Evolutionary conservation across 2,329 filamentous ascomycete species (phyloP).

Genomic region (Fusarium nurragi): DNA sequence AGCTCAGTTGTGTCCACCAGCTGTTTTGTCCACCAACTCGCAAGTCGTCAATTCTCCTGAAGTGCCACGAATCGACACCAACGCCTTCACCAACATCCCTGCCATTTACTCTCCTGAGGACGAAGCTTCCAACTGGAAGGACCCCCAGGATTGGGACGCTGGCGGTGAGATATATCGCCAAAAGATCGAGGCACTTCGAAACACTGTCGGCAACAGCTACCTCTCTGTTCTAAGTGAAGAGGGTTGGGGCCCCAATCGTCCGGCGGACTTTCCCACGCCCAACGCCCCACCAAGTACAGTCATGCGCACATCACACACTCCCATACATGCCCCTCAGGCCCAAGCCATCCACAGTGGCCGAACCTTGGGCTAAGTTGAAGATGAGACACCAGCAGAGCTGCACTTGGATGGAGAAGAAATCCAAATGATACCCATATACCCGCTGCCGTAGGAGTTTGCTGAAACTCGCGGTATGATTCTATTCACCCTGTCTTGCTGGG

Average conservation of each 20-base stretch:
- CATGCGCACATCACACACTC: slow-evolving; percentile 46
- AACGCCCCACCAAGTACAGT: slow-evolving; percentile 42
- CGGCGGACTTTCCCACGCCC: slow-evolving; percentile 38
- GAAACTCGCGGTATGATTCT: slow-evolving; percentile 31
- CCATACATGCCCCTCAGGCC: slow-evolving; percentile 48
- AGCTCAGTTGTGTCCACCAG: slow-evolving; percentile 47
- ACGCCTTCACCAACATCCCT: slow-evolving; percentile 32
- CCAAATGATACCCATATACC: slow-evolving; percentile 47
- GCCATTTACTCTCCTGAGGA: slow-evolving; percentile 29
- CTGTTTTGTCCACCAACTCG: slow-evolving; percentile 47
- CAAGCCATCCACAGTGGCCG: slow-evolving; percentile 65
- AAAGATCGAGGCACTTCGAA: slow-evolving; percentile 86
- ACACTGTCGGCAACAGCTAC: slow-evolving; percentile 87
- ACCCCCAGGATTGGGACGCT: slow-evolving; percentile 68
- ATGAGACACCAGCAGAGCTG: slow-evolving; percentile 23
- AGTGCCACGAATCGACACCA: slow-evolving; percentile 42
- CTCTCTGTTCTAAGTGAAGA: slow-evolving; percentile 87
- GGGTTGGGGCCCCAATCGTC: slow-evolving; percentile 57
- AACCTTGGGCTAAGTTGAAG: slow-evolving; percentile 55
- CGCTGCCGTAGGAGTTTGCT: slow-evolving; percentile 29
- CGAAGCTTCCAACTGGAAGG: slow-evolving; percentile 50
- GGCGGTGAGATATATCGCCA: slow-evolving; percentile 83
- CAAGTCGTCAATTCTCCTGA: slow-evolving; percentile 38
- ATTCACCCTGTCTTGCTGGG: slow-evolving; percentile 32
- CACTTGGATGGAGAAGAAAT: slow-evolving; percentile 39